Base-by-base conservation (phyloP, 2,329 filamentous ascomycete genomes). In the Verticillium alfalfae region DNA sequence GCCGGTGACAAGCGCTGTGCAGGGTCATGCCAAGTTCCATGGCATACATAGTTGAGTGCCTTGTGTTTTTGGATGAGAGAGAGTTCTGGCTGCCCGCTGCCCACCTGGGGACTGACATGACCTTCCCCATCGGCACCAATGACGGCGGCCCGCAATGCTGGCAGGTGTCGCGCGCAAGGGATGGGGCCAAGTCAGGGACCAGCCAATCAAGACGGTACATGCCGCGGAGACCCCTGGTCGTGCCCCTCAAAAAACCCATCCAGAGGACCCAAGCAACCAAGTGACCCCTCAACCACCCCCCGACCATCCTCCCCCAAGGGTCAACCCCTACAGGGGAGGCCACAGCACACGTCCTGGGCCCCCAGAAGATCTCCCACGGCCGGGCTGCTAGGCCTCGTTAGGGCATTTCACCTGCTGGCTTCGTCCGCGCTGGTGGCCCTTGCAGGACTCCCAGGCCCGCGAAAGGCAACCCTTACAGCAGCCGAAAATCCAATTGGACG, bases 11-110 rank as follows among this genome's bases (percentile, higher is more conserved):
- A 22, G 26, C 26, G 26, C 26, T 31, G 26, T 31, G 26, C 26
- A 31, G 26, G 26, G 26, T 31, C 26, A 31, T 31, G 26, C 26
- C 26, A 5, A 31, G 26, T 31, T 4, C 26, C 26, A 31, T 31
- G 26, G 26, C 26, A 4, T 31, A 5, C 26, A 4, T 31, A 5
- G 26, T 31, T 31, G 26, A 4, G 26, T n/a, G 39, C 39, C 13
- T n/a, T 39, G 12, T 52, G 45, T 18, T 22, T 9, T 52, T 18
- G n/a, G 12, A 52, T n/a, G n/a, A 52, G 39, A 45, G 39, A n/a
- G n/a, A 16, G 7, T n/a, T 22, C 73, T n/a, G 4, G 45, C 8
- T 52, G 45, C 26, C 26, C 26, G 26, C 26, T 31, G 26, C 26
- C 26, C 5, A 5, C 26, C 26, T 31, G 26, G 26, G 26, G 26